Evolutionary conservation across 169 alveolate species (phyloP).

Genomic region (Fabrea salina): DNA sequence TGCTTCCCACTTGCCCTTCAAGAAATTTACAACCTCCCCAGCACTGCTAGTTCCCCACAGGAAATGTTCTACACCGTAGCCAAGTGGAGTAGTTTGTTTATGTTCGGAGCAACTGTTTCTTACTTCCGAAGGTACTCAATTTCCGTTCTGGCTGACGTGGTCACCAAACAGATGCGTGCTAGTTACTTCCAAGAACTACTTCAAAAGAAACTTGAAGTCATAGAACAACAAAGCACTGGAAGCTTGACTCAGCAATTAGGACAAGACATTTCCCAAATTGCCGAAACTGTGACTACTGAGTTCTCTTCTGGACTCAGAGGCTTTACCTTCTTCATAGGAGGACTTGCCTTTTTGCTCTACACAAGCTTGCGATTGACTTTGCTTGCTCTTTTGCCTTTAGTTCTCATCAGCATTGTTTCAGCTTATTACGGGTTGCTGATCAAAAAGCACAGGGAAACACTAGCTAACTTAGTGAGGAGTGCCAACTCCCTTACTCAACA

Average conservation of each 20-base stretch:
- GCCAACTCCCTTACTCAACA: not conserved
- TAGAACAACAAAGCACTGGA: not conserved
- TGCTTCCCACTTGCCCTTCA: constrained; percentile 26
- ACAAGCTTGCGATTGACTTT: not conserved
- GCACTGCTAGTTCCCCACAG: not conserved
- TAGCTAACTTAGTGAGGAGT: not conserved
- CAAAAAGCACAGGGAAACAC: constrained; percentile 13
- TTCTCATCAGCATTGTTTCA: not conserved
- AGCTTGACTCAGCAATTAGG: not conserved
- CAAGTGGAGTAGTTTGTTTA: constrained; percentile 12
- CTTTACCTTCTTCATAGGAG: constrained; percentile 18
- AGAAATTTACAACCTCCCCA: constrained; percentile 27
- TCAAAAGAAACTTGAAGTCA: not conserved
- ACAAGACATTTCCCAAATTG: not conserved
- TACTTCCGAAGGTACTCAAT: constrained; percentile 13
- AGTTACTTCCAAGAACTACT: not conserved
- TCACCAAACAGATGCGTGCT: not conserved
- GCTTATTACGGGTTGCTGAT: constrained; percentile 33
- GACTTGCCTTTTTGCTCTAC: constrained; percentile 6
- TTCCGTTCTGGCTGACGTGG: not conserved
- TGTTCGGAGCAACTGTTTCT: not conserved
- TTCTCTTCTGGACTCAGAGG: constrained; percentile 24
- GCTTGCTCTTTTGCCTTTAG: not conserved
- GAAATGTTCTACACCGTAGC: not conserved
- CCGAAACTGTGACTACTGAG: constrained; percentile 2